Percentiles rank a stretch among this genome's conserved stretches.
phyloP scores from a whole-genome alignment of 2,329 filamentous ascomycete genomes.

The Alternaria ethzedia region DNA sequence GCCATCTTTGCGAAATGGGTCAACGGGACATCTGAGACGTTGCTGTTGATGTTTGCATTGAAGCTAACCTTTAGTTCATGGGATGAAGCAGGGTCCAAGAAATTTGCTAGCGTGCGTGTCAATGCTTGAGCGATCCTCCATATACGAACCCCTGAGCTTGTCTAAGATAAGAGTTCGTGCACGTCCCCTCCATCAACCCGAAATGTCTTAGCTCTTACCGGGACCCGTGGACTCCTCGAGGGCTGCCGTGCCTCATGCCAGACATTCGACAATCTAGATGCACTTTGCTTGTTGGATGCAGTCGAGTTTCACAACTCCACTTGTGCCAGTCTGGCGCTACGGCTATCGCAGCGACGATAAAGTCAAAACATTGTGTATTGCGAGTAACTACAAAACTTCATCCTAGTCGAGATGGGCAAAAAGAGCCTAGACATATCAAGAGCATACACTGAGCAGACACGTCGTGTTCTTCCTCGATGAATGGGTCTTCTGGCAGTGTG shows the following conservation, averaged over 20 bases:
- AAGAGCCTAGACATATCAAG: background rate
- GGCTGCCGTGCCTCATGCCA: slow-evolving; percentile 13
- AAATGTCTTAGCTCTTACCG: slow-evolving; percentile 14
- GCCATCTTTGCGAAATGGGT: slow-evolving; percentile 25
- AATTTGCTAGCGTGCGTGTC: slow-evolving; percentile 25
- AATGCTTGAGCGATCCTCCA: slow-evolving; percentile 20
- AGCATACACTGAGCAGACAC: background rate
- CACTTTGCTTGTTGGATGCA: slow-evolving; percentile 7
- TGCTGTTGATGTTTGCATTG: slow-evolving; percentile 23
- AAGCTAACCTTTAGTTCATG: slow-evolving; percentile 21
- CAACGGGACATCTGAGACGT: slow-evolving; percentile 18
- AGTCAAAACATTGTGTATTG: background rate
- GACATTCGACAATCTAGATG: slow-evolving; percentile 14
- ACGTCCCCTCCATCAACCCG: slow-evolving; percentile 16
- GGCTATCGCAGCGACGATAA: background rate
- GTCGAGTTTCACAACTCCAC: background rate
- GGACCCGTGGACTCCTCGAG: background rate
- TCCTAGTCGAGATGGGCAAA: background rate
- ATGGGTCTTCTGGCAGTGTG: background rate
- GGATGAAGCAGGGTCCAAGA: slow-evolving; percentile 23
- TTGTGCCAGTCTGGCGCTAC: background rate
- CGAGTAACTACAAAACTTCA: background rate
- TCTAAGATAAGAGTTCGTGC: slow-evolving; percentile 25
- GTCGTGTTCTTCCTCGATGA: background rate
- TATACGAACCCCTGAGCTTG: slow-evolving; percentile 20